Base-by-base conservation (phyloP, 2,329 filamentous ascomycete genomes). In the Metarhizium robertsii region DNA sequence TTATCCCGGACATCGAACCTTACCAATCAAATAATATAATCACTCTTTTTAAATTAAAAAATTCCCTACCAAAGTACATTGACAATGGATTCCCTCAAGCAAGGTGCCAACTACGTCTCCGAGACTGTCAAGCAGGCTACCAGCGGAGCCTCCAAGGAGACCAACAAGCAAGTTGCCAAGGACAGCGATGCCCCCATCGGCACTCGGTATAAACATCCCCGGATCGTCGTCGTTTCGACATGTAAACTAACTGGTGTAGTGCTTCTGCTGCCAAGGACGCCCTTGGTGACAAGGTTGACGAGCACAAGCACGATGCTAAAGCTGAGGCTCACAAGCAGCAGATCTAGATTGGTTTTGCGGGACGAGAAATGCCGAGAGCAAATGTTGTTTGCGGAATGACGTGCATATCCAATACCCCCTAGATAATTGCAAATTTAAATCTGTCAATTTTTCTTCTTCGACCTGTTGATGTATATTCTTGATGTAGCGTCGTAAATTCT, bases 121-220 rank as follows among this genome's bases (percentile, higher is more conserved):
- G 84, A 86, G 77, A 73, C 75, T 65, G 71, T 83, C 67, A 77
- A 85, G 75, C 74, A 84, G 68, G 74, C 75, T 58, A 67, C 75
- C 60, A 73, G 74, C 59, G 76, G 78, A 61, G 73, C 79, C 59
- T 81, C 77, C 73, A 87, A 87, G 81, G 83, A 86, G 74, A 75
- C 75, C 75, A 87, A 87, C 80, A 86, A 87, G 80, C 67, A 78
- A 61, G 77, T 83, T 61, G 84, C 84, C 70, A 86, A 87, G 79
- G 81, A 83, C 67, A 69, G 62, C 69, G 72, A 84, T 66, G 76
- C 75, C 59, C 61, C 62, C 62, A 6, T 83, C 56, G 67, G 72
- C 66, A 83, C 79, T 67, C 83, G 84, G 75, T 78, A 69, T 64
- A 72, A 50, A 6, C 2, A 45, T 5, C 18, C 42, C 7, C 42